Evolutionary conservation across 148 eudicot species (phyloP), one percentile per base, ranked within the genome.

Genomic region (Agrostemma githago): DNA sequence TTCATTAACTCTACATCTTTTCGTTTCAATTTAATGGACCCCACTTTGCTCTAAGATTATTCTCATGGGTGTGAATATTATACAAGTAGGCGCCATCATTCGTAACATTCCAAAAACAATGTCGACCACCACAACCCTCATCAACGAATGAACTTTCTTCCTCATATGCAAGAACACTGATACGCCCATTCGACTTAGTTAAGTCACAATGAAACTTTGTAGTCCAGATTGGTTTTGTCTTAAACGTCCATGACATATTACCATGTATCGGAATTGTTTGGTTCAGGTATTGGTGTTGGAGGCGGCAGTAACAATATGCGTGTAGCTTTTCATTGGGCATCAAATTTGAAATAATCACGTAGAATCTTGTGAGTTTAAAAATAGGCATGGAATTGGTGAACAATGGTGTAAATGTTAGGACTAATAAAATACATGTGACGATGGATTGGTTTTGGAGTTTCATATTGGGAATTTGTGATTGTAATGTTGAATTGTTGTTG

Each of bases 81-180:
- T 64, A 38, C 8, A 64, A 64, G 14, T 10, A 64, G 6, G n/a
- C 19, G 5, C 68, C 68, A 11, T 38, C 44, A 39, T 64, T 2
- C 1, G 68, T 64, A 64, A 64, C 15, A 38, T 64, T 12, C 68
- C 68, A 64, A 64, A 14, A 64, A 64, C 68, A 64, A 14, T 64
- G 44, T 11, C 68, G 68, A 38, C 68, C 68, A 39, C 68, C 68
- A 64, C 68, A 64, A 3, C 17, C 68, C 5, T 15, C 1, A n/a
- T 64, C 68, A n/a, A 64, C 14, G 17, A 64, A 64, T 14, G 14
- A 43, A 4, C 2, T 2, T 0, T 16, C 4, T 8, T 64, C 44
- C 1, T 4, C 15, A 14, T 38, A 64, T 9, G 16, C 68, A 37
- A 10, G 1, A 5, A 6, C 34, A 37, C 3, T 37, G 4, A 60